Evolutionary conservation across 495 filamentous ascomycete genomes (phyloP), one percentile per base, ranked within the genome.

Genomic region (Peziza echinospora): DNA sequence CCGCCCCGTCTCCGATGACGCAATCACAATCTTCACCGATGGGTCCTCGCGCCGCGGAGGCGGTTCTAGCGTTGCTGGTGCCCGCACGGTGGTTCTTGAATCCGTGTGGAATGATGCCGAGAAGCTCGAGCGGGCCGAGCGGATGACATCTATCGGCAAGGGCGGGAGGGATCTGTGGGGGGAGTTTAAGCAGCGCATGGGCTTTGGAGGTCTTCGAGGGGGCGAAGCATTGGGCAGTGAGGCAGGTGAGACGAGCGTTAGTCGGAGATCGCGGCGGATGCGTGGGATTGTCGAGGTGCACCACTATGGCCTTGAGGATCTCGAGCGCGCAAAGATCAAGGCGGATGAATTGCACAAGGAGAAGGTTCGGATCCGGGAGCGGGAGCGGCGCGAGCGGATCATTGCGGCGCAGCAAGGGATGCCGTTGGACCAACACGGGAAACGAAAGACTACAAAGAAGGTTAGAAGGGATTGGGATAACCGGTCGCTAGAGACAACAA

Each of bases 1-100:
- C 24, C 78, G 87, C 21, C 43, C 21, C 0, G 26, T 53, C 8
- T 53, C 56, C 3, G 57, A 60, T 37, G 57, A 60, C 22, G 56
- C 56, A 5, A 56, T 60, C 45, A 60, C 57, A 0, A 56, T 60
- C 24, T 60, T 60, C 41, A 53, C 53, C 2, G 57, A 60, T 47
- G 57, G 57, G 3, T 60, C 57, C 5, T 45, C 53, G 3, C 49
- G 57, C 5, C 47, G 52, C 17, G 56, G 50, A 2, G 57, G 57
- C 5, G 46, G 51, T 8, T 53, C 49, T 21, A 21, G 21, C 17
- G 13, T 13, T 8, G 45, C 45, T 47, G 49, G 49, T 13, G 52
- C 56, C 11, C 41, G 57, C n/a, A 59, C 57, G 0, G 57, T 59
- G 17, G 57, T 60, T 1, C 41, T 60, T 1, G 56, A 51, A 13